Percentiles rank a stretch among this genome's conserved stretches.
Evolutionary conservation across 169 alveolate species (phyloP).

Genomic region (Plasmodium yoelii): DNA sequence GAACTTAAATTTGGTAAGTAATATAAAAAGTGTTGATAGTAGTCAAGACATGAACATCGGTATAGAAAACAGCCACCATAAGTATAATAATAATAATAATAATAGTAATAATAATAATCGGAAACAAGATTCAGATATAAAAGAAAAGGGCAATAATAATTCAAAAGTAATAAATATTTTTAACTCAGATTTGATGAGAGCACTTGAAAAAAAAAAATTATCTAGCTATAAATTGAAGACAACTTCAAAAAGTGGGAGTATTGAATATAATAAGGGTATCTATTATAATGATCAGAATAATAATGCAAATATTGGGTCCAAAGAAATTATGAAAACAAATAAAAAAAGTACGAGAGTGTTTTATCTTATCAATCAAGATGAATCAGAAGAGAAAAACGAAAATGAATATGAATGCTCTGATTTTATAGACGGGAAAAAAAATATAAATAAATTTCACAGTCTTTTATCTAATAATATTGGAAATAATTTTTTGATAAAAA

Average conservation of each 20-base stretch:
- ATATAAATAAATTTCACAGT: neutral
- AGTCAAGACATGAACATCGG: neutral
- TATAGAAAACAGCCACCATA: neutral
- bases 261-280: neutral
- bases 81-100: too few species aligned
- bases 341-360: conserved; percentile 6
- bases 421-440: conserved; percentile 6
- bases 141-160: neutral
- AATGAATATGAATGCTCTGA: neutral
- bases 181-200: conserved; percentile 1
- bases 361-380: conserved; percentile 18
- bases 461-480: conserved; percentile 4
- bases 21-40: neutral
- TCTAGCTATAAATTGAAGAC: neutral
- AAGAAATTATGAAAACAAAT: too few species aligned
- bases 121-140: neutral
- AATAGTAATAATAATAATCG: neutral
- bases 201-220: conserved; percentile 8
- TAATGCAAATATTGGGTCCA: neutral
- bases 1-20: neutral
- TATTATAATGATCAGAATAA: neutral
- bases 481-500: neutral
- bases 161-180: conserved; percentile 3
- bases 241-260: neutral
- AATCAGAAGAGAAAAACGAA: neutral